Percentiles rank a stretch among this genome's conserved stretches.
phyloP scores from a whole-genome alignment of 2,329 filamentous ascomycete genomes.

The Fusarium concolor region DNA sequence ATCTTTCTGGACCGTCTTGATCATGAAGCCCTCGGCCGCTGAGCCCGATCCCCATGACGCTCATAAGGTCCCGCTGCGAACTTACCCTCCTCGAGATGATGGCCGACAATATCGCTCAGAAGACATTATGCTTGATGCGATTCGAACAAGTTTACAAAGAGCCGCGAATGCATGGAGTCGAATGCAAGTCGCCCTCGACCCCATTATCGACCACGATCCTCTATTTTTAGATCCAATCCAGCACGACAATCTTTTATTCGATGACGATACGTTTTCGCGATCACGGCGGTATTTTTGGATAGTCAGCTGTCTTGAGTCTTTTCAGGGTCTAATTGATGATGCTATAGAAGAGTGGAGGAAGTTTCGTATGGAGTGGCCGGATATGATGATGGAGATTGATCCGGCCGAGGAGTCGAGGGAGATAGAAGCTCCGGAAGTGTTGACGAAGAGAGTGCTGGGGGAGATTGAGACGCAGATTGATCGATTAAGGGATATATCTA shows the following conservation, averaged over 20 bases:
- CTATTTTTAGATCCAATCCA: neutral
- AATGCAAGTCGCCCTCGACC: neutral
- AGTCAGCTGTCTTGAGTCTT: constrained; percentile 3
- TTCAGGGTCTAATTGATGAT: neutral
- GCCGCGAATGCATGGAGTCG: neutral
- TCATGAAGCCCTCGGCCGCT: neutral
- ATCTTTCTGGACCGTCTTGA: neutral
- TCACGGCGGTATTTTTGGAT: constrained; percentile 6
- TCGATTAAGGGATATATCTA: neutral
- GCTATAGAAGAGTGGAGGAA: constrained; percentile 8
- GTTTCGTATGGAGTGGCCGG: neutral
- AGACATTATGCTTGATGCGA: neutral
- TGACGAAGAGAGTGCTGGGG: neutral
- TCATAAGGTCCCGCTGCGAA: neutral
- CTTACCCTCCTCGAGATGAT: neutral
- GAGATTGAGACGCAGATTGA: neutral
- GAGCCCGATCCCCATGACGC: neutral
- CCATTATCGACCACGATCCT: constrained; percentile 1
- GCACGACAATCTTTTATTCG: constrained; percentile 6
- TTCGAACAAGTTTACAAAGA: neutral
- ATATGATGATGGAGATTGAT: neutral
- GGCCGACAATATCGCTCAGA: neutral
- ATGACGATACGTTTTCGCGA: constrained; percentile 4
- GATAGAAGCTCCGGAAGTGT: neutral
- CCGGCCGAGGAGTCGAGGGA: neutral